These are phyloP conservation scores for Rhizopus arrhizus DNA, from an alignment of 371 early-diverging fungal genomes.

Conservation along the genomic window DNA sequence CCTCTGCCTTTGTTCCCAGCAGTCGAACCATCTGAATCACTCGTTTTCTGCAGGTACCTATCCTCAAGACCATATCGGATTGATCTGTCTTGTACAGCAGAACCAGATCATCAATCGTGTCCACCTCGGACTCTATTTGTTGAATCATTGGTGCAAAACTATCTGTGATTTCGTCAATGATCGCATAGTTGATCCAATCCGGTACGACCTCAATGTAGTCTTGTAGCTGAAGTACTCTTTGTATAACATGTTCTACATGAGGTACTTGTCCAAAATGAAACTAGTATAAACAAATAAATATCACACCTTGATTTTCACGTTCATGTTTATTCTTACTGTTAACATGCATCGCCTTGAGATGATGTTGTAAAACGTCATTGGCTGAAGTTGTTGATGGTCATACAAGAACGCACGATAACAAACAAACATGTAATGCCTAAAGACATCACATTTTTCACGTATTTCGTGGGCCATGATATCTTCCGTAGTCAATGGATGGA, in stretches of 20 bases:
- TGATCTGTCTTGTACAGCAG: constrained; percentile 68
- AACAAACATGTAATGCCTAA: constrained; percentile 85
- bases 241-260: constrained; percentile 57
- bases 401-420: constrained; percentile 79
- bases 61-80: constrained; percentile 80
- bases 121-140: constrained; percentile 81
- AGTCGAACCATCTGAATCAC: constrained; percentile 79
- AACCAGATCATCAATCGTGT: constrained; percentile 86
- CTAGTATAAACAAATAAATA: constrained; percentile 25
- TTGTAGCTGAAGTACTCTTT: constrained; percentile 60
- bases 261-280: constrained; percentile 61
- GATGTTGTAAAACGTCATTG: constrained; percentile 82
- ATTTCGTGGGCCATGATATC: constrained; percentile 86
- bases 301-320: neutral
- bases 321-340: constrained; percentile 38
- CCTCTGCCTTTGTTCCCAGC: constrained; percentile 78
- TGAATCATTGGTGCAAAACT: constrained; percentile 77
- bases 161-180: constrained; percentile 86
- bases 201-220: constrained; percentile 60
- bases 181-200: constrained; percentile 87
- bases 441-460: constrained; percentile 90
- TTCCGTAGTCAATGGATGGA: constrained; percentile 88
- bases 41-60: constrained; percentile 78
- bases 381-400: constrained; percentile 63
- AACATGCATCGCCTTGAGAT: constrained; percentile 63